phyloP scores from a whole-genome alignment of 495 filamentous ascomycete genomes.

The Talaromyces proteolyticus region DNA sequence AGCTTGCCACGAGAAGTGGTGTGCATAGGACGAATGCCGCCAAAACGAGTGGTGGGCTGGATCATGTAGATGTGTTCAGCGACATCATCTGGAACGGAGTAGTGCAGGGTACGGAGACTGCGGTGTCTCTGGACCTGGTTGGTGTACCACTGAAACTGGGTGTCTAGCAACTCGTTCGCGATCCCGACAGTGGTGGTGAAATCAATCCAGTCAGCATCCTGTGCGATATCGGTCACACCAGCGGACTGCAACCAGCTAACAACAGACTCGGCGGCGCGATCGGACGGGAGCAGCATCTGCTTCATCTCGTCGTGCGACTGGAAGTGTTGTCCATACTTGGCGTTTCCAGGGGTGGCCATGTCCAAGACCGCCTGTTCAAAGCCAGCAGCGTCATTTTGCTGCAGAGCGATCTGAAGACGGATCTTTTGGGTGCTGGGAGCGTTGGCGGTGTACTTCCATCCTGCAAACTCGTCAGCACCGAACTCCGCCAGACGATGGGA shows the following conservation, averaged over 20 bases:
- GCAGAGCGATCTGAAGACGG: constrained; percentile 40
- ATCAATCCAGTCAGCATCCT: constrained; percentile 58
- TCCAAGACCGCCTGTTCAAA: constrained; percentile 58
- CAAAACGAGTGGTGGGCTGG: constrained; percentile 55
- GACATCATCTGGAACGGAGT: constrained; percentile 51
- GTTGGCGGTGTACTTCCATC: constrained; percentile 29
- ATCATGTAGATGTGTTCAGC: constrained; percentile 42
- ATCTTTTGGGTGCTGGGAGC: constrained; percentile 7
- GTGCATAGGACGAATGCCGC: constrained; percentile 34
- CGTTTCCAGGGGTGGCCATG: constrained; percentile 57
- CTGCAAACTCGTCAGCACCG: constrained; percentile 19
- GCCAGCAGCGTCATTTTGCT: constrained; percentile 48
- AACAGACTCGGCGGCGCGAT: constrained; percentile 38
- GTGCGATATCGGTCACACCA: constrained; percentile 40
- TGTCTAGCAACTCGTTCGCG: constrained; percentile 49
- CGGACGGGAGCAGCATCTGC: constrained; percentile 45
- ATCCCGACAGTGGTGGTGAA: constrained; percentile 46
- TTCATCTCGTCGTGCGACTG: constrained; percentile 47
- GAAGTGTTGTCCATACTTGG: constrained; percentile 60
- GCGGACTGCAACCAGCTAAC: constrained; percentile 42
- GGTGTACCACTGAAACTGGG: constrained; percentile 52
- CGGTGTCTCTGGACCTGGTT: constrained; percentile 29
- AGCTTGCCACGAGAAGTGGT: constrained; percentile 26
- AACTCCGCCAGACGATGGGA: constrained; percentile 13
- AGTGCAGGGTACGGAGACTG: constrained; percentile 52